Evolutionary conservation across 2,329 filamentous ascomycete genomes (phyloP).

Genomic region (Colletotrichum simmondsii): DNA sequence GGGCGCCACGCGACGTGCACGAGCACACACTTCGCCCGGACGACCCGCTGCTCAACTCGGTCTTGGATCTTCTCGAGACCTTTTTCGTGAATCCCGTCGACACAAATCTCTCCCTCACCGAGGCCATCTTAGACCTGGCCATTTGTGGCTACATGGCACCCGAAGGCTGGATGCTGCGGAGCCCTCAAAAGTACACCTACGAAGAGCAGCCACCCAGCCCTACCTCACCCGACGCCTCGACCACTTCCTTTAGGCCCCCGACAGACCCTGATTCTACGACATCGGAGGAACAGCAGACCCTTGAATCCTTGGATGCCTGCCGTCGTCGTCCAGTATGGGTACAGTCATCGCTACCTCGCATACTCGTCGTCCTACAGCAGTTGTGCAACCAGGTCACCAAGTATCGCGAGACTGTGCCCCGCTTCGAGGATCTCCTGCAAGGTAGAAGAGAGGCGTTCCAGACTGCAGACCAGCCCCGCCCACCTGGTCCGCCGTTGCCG

Average conservation of each 20-base stretch:
- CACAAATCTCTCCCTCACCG: constrained; percentile 88
- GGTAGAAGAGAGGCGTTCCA: constrained; percentile 73
- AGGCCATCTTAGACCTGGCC: constrained; percentile 83
- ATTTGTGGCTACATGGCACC: constrained; percentile 86
- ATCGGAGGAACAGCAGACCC: constrained; percentile 54
- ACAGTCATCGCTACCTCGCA: constrained; percentile 58
- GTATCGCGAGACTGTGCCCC: constrained; percentile 73
- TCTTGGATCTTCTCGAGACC: constrained; percentile 76
- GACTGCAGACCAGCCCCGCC: constrained; percentile 61
- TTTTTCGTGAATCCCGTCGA: constrained; percentile 94
- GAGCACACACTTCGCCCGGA: constrained; percentile 71
- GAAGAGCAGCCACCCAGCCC: constrained; percentile 53
- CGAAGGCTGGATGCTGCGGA: constrained; percentile 89
- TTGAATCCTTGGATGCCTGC: constrained; percentile 61
- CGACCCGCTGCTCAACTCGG: constrained; percentile 72
- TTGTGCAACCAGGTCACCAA: constrained; percentile 71
- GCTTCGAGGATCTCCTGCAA: constrained; percentile 78
- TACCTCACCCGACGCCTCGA: constrained; percentile 33
- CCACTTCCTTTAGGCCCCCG: constrained; percentile 49
- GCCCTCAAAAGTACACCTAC: constrained; percentile 72
- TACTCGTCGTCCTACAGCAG: constrained; percentile 67
- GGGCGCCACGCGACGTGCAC: constrained; percentile 69
- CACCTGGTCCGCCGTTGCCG: constrained; percentile 40
- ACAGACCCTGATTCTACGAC: constrained; percentile 54
- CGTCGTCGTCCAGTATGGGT: constrained; percentile 65